A percentile compares a stretch with the other conserved stretches of the same genome.
phyloP scores from a whole-genome alignment of 169 alveolate species.

The Neospora caninum region DNA sequence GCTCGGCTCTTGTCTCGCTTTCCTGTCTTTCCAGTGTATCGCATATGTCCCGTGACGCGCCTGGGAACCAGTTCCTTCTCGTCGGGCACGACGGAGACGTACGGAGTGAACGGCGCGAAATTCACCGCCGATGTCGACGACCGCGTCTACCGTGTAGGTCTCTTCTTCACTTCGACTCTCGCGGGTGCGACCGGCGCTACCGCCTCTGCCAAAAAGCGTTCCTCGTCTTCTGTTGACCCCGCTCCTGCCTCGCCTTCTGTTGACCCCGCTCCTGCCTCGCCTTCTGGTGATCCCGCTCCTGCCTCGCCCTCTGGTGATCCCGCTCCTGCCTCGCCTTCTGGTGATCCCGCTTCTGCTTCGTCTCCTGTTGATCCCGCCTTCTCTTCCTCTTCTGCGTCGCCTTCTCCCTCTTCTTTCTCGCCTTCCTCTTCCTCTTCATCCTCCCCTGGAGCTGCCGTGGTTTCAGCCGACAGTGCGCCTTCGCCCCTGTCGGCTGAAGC shows the following conservation, averaged over 20 bases:
- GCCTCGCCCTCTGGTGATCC: neutral
- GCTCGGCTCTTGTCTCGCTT: no score
- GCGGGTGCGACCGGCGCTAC: neutral
- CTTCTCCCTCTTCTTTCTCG: neutral
- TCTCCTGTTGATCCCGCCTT: neutral
- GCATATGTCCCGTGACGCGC: neutral
- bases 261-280: neutral
- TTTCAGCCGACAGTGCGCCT: no score
- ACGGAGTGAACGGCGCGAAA: neutral
- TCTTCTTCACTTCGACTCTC: neutral
- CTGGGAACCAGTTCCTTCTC: neutral
- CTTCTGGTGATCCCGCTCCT: neutral
- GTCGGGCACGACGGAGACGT: neutral
- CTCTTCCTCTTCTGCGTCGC: neutral
- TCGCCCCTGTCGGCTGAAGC: no score
- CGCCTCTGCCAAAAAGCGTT: neutral
- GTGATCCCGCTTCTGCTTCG: no score
- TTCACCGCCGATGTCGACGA: neutral
- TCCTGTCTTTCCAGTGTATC: neutral
- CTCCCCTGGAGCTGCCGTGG: no score
- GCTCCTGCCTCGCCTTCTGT: neutral
- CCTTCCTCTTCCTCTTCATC: no score
- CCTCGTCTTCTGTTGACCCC: neutral
- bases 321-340: no score
- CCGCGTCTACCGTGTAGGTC: constrained; percentile 1